Base-by-base conservation (phyloP, 108 stramenopile species). In the Skeletonema costatum region DNA sequence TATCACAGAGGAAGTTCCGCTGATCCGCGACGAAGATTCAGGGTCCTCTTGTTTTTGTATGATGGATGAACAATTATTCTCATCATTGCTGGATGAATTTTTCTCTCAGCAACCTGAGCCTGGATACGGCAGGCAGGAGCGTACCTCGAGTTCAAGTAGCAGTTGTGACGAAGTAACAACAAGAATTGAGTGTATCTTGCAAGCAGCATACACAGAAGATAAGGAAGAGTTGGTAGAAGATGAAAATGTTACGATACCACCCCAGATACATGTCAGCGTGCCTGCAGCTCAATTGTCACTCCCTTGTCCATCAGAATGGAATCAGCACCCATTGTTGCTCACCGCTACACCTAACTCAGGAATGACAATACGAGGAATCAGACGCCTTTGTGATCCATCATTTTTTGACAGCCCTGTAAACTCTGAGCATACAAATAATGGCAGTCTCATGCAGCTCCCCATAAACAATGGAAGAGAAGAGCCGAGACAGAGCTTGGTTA, bases 391-490 rank as follows among this genome's bases (percentile, higher is more conserved):
- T 5, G 79, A 80, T 31, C 53, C 65, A 62, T 59, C 64, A 11
- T 78, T 44, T 46, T 71, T 71, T 36, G 64, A 68, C 2, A 42
- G 35, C 17, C 64, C 70, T 36, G 31, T 50, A 4, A 9, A 16
- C 29, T 14, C 19, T 30, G 56, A 53, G 32, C 6, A 16, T 5
- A 64, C 44, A 13, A 36, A 74, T 32, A 56, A 51, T 32, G 32
- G 7, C 36, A 25, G 50, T 10, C 16, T 61, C 1, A 60, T 73
- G 3, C 79, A 80, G 68, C 72, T 80, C 5, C 79, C 79, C 1
- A 74, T 80, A 38, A 80, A 80, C 63, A 74, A 80, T 36, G 79
- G 79, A 32, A 73, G 59, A 64, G 79, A 80, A 51, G 8, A 64
- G 13, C 76, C 68, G 2, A 19, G 17, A 14, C 62, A 74, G 3